A percentile compares a stretch with the other conserved stretches of the same genome.
These are phyloP conservation scores for Hypoxylon rubiginosum DNA, from an alignment of 2,329 filamentous ascomycete genomes.

Conservation along the genomic window DNA sequence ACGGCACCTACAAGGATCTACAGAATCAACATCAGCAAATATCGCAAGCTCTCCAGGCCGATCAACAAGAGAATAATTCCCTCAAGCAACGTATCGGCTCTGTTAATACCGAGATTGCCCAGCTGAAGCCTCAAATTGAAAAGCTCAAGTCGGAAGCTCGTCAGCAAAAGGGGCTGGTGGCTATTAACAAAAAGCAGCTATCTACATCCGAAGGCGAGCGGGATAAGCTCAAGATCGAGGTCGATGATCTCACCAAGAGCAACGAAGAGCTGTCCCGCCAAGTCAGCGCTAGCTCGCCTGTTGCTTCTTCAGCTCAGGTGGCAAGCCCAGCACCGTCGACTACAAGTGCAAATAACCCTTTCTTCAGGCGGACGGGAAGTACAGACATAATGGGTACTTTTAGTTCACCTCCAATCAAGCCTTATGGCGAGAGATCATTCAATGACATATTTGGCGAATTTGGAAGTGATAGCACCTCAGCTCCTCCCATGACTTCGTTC, in stretches of 20 bases:
- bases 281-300: slow-evolving; percentile 64
- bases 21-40: slow-evolving; percentile 86
- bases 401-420: slow-evolving; percentile 60
- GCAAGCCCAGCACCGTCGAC: slow-evolving; percentile 78
- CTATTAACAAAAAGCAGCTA: slow-evolving; percentile 98
- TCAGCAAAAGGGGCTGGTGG: slow-evolving; percentile 95
- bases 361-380: slow-evolving; percentile 82
- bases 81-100: slow-evolving; percentile 90
- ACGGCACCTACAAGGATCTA: slow-evolving; percentile 84
- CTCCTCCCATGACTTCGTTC: slow-evolving; percentile 69
- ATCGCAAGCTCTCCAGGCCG: slow-evolving; percentile 79
- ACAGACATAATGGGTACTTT: slow-evolving; percentile 71
- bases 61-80: slow-evolving; percentile 87
- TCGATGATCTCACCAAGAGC: slow-evolving; percentile 74
- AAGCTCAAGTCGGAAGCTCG: slow-evolving; percentile 92
- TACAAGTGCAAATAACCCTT: slow-evolving; percentile 89
- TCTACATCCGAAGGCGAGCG: slow-evolving; percentile 89
- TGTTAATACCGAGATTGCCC: slow-evolving; percentile 84
- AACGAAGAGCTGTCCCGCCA: slow-evolving; percentile 70
- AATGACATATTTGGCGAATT: slow-evolving; percentile 88
- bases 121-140: slow-evolving; percentile 90
- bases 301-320: slow-evolving; percentile 62
- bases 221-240: slow-evolving; percentile 87
- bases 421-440: slow-evolving; percentile 76
- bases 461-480: slow-evolving; percentile 58